Percentiles rank a stretch among this genome's conserved stretches.
Evolutionary conservation across 495 filamentous ascomycete species (phyloP).

Genomic region (Neurospora cerealis): DNA sequence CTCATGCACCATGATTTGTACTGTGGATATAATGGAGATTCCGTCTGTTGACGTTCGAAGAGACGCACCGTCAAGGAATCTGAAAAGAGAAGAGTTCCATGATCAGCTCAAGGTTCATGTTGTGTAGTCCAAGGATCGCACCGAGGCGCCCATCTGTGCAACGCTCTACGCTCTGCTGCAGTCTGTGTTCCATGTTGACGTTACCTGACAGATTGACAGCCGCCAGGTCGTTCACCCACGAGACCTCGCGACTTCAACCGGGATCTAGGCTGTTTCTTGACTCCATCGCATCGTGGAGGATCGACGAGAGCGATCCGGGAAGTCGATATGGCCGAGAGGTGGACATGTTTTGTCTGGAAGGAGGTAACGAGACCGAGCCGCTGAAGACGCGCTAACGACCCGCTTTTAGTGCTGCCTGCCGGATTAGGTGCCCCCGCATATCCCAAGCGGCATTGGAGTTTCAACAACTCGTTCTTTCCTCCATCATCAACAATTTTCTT

Average conservation of each 20-base stretch:
- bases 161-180: background rate
- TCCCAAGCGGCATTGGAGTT: background rate
- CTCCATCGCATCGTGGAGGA: background rate
- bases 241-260: background rate
- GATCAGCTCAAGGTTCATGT: too few relatives aligned
- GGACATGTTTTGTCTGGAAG: background rate
- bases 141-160: too few relatives aligned
- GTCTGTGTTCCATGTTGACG: background rate
- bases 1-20: too few relatives aligned
- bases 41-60: too few relatives aligned
- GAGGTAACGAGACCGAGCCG: background rate
- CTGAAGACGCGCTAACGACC: background rate
- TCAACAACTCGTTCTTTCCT: background rate
- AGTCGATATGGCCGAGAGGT: background rate
- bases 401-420: background rate
- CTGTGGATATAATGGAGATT: too few relatives aligned
- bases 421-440: background rate
- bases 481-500: background rate
- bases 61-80: too few relatives aligned
- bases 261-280: background rate
- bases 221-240: background rate
- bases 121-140: background rate
- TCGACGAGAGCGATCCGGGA: background rate
- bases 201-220: background rate
- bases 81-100: too few relatives aligned